Evolutionary conservation across 148 eudicot genomes (phyloP), one percentile per base, ranked within the genome.

Genomic region (Tetragonia tetragonoides): DNA sequence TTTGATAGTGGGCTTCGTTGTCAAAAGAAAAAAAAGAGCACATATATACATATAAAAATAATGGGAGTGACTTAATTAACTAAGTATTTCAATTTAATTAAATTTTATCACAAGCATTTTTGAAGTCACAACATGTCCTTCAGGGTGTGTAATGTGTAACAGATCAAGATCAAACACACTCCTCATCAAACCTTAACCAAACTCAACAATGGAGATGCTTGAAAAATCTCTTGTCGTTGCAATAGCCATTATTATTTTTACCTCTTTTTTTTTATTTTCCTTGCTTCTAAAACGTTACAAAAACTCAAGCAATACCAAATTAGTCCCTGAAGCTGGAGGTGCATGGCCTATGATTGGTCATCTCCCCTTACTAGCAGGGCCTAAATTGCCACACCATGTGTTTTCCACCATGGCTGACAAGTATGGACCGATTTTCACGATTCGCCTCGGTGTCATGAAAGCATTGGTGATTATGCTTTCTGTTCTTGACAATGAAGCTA

Each of bases 301-400:
- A 42, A 8, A 39, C 34, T 6, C 6, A 74, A 28, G 76, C 44
- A 61, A 61, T 37, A 7, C 14, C 34, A 28, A 28, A 0, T 28
- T 12, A 49, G 65, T 76, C 14, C 85, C 85, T 56, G 75, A 79
- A 71, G 72, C 85, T 20, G 51, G 76, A 14, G 87, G 87, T 11
- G 74, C 83, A 18, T 82, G 85, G 85, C 85, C 85, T 15, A n/a
- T 82, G 21, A 79, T 85, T 3, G 85, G 85, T 20, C 87, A 85
- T 69, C 81, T 85, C 14, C 83, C 62, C 16, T 57, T 79, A 17
- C 74, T 85, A 21, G 65, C 64, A 7, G 46, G 70, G 3, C 38
- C 76, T n/a, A 37, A 62, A 10, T 38, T 53, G 41, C 80, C 63
- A 41, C 49, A 78, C 68, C 15, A 51, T 37, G 66, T 62, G 18